These are phyloP conservation scores for Tolypocladium guangdongense DNA, from an alignment of 2,329 filamentous ascomycete species.

Conservation along the genomic window DNA sequence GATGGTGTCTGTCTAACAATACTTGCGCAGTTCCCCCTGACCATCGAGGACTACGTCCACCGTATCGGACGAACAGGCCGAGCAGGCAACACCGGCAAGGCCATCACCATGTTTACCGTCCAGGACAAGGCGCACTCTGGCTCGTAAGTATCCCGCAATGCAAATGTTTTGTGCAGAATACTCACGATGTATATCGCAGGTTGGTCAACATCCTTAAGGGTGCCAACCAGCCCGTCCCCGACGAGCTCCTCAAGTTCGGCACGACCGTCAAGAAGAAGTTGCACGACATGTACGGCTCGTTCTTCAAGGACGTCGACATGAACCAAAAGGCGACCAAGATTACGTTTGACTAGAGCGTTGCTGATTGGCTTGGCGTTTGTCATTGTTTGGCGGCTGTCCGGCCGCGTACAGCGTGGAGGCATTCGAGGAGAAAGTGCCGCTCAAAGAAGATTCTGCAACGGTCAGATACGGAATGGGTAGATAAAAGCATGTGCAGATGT, in stretches of 20 bases:
- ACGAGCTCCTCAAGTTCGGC: conserved; percentile 87
- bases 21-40: conserved; percentile 62
- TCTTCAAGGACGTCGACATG: conserved; percentile 83
- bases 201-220: conserved; percentile 90
- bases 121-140: conserved; percentile 88
- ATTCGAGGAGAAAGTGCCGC: conserved; percentile 40
- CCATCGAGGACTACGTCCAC: conserved; percentile 95
- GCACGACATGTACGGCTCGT: conserved; percentile 88
- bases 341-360: conserved; percentile 56
- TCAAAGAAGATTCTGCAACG: conserved; percentile 39
- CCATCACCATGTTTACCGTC: conserved; percentile 90
- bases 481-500: conserved; percentile 9
- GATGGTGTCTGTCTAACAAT: conserved; percentile 10
- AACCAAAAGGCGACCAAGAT: conserved; percentile 85
- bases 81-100: conserved; percentile 78
- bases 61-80: conserved; percentile 91
- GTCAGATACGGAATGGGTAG: conserved; percentile 10
- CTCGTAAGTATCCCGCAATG: conserved; percentile 48
- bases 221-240: conserved; percentile 84
- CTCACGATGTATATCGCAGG: conserved; percentile 27
- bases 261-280: conserved; percentile 99
- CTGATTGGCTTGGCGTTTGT: conserved; percentile 5
- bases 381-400: conserved; percentile 18
- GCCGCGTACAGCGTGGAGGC: conserved; percentile 32
- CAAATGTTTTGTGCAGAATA: not conserved